These are phyloP conservation scores for Coemansia sp. DNA, from an alignment of 192 early-diverging fungal genomes.

Conservation along the genomic window DNA sequence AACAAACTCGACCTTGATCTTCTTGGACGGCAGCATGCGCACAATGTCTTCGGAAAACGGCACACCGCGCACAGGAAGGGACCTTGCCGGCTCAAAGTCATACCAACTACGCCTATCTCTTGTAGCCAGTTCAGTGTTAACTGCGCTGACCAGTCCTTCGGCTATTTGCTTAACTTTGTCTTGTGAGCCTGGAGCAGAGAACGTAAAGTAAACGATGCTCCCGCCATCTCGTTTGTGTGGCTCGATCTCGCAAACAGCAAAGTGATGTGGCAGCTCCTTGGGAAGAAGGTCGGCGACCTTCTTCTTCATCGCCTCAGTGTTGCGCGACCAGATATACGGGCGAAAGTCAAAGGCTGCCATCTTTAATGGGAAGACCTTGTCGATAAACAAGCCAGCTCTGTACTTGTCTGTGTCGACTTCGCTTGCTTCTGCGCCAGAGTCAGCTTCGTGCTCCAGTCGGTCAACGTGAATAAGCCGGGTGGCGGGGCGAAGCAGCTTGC, in stretches of 20 bases:
- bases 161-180: constrained; percentile 26
- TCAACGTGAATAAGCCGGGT: constrained; percentile 33
- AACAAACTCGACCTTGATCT: constrained; percentile 72
- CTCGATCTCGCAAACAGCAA: constrained; percentile 33
- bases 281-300: constrained; percentile 38
- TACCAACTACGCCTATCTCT: constrained; percentile 66
- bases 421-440: not conserved
- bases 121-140: constrained; percentile 60
- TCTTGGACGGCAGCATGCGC: constrained; percentile 54
- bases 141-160: constrained; percentile 24
- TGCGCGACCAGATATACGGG: constrained; percentile 47
- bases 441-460: constrained; percentile 10
- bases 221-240: constrained; percentile 52
- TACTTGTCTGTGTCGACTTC: constrained; percentile 19
- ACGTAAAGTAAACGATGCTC: constrained; percentile 53
- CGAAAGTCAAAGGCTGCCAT: constrained; percentile 52
- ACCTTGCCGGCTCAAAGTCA: constrained; percentile 65
- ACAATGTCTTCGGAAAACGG: constrained; percentile 79
- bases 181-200: not conserved
- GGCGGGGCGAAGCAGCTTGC: not conserved
- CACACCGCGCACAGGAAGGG: constrained; percentile 68
- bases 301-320: constrained; percentile 26
- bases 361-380: constrained; percentile 58
- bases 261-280: constrained; percentile 33
- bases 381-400: constrained; percentile 52